Evolutionary conservation across 768 basidiomycete genomes (phyloP).

Genomic region (Imleria badia): DNA sequence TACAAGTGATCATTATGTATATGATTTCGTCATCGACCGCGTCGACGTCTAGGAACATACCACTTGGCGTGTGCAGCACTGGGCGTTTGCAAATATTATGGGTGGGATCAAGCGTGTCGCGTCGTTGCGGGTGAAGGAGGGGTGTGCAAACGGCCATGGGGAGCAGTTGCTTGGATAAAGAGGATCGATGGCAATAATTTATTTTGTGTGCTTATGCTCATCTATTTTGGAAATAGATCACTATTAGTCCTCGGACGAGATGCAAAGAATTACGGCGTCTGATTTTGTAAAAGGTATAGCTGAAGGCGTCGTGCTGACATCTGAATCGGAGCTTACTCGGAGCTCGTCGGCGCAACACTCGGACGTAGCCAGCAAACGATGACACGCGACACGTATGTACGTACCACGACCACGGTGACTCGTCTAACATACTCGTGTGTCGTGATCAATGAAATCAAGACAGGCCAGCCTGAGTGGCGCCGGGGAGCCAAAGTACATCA

Average conservation of each 20-base stretch:
- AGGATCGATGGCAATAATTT: background rate
- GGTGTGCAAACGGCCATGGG: background rate
- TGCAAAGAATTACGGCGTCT: too few species aligned
- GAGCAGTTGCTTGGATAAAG: slow-evolving; percentile 19
- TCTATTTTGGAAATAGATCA: background rate
- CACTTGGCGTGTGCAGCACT: slow-evolving; percentile 37
- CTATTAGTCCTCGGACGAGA: background rate
- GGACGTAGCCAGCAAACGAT: too few species aligned
- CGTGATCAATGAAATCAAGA: too few species aligned
- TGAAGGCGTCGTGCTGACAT: too few species aligned
- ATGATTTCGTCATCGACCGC: slow-evolving; percentile 80
- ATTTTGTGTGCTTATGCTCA: background rate
- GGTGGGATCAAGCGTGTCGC: slow-evolving; percentile 1
- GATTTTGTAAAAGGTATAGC: too few species aligned
- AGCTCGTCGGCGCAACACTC: too few species aligned
- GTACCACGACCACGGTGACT: too few species aligned
- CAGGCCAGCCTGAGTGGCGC: too few species aligned
- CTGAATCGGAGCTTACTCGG: too few species aligned
- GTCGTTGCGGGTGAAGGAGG: slow-evolving; percentile 9
- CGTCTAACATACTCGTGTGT: too few species aligned
- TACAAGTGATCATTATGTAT: slow-evolving; percentile 95
- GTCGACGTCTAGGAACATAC: slow-evolving; percentile 41
- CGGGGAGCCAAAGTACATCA: too few species aligned
- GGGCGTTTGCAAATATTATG: slow-evolving; percentile 24
- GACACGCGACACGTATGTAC: too few species aligned